Percentiles rank a stretch among this genome's conserved stretches.
These are phyloP conservation scores for Suhomyces sp. DNA, from an alignment of 805 yeast genomes.

Conservation along the genomic window DNA sequence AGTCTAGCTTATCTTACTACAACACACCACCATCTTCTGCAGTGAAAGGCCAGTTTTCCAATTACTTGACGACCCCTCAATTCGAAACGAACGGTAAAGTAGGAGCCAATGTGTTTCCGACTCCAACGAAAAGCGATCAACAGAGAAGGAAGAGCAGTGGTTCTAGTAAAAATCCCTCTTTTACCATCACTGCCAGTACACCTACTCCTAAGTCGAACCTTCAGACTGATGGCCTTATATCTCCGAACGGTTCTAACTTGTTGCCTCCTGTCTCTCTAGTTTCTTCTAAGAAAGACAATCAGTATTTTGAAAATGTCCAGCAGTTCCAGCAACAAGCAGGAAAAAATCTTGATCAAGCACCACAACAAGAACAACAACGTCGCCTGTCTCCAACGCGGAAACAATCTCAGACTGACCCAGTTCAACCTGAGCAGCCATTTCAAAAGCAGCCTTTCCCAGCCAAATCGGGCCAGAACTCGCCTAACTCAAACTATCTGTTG, in stretches of 20 bases:
- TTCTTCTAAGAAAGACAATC: slow-evolving; percentile 1
- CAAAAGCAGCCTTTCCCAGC: not conserved
- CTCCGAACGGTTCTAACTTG: slow-evolving; percentile 8
- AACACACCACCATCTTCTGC: slow-evolving; percentile 21
- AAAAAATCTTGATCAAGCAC: not conserved
- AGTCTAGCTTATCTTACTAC: slow-evolving; percentile 6
- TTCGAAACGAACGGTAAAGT: slow-evolving; percentile 3
- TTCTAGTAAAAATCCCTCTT: not conserved
- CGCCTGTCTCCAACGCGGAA: not conserved
- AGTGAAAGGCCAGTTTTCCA: slow-evolving; percentile 11
- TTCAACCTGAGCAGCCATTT: not conserved
- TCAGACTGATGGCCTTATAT: not conserved
- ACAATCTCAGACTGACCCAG: not conserved
- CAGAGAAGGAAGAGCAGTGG: not conserved
- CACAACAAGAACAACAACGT: not conserved
- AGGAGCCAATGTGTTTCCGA: slow-evolving; percentile 2
- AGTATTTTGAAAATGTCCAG: not conserved
- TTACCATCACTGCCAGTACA: slow-evolving; percentile 1
- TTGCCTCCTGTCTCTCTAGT: slow-evolving; percentile 13
- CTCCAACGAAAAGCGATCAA: slow-evolving; percentile 6
- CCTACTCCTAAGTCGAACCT: slow-evolving; percentile 1
- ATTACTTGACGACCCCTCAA: slow-evolving; percentile 10
- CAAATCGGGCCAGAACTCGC: not conserved
- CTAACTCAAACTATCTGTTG: slow-evolving; percentile 25
- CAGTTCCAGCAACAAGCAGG: slow-evolving; percentile 3